Evolutionary conservation across 1,284 basidiomycete species (phyloP).

Genomic region (Heterobasidion annosum): DNA sequence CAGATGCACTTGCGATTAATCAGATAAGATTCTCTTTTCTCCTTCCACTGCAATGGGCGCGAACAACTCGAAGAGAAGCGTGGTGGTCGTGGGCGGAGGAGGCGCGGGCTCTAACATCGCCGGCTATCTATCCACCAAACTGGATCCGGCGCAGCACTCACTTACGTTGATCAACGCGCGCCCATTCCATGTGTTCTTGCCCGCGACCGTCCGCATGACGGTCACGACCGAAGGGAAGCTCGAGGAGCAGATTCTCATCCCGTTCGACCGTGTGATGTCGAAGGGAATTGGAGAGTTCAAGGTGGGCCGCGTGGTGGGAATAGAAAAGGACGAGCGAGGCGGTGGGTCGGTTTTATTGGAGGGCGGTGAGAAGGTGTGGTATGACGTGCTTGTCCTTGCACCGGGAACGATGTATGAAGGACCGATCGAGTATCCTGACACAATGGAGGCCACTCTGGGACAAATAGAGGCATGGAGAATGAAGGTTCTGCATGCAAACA

Average conservation of each 20-base stretch:
- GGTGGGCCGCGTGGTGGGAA: background rate
- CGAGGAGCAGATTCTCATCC: background rate
- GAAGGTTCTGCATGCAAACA: slow-evolving; percentile 22
- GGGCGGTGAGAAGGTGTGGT: background rate
- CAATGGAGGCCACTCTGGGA: slow-evolving; percentile 20
- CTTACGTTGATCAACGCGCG: slow-evolving; percentile 2
- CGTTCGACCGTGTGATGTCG: background rate
- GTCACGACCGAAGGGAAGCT: background rate
- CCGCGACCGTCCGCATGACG: background rate
- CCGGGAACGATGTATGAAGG: slow-evolving; percentile 47
- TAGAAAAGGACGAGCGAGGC: background rate
- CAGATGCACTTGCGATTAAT: too few relatives aligned
- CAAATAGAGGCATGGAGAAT: slow-evolving; percentile 31
- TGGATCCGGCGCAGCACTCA: background rate
- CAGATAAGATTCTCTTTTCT: background rate
- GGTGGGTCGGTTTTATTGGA: background rate
- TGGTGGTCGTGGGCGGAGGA: background rate
- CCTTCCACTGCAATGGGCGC: background rate
- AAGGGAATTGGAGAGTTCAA: slow-evolving; percentile 3
- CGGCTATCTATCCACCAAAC: background rate
- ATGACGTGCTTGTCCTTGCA: slow-evolving; percentile 24
- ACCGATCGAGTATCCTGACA: slow-evolving; percentile 34
- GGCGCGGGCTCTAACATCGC: background rate
- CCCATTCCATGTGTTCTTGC: background rate
- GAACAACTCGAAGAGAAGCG: background rate